Percentiles rank a stretch among this genome's conserved stretches.
Conservation (phyloP, 202 grass and related monocot species). For the Alloteropsis angusta region DNA sequence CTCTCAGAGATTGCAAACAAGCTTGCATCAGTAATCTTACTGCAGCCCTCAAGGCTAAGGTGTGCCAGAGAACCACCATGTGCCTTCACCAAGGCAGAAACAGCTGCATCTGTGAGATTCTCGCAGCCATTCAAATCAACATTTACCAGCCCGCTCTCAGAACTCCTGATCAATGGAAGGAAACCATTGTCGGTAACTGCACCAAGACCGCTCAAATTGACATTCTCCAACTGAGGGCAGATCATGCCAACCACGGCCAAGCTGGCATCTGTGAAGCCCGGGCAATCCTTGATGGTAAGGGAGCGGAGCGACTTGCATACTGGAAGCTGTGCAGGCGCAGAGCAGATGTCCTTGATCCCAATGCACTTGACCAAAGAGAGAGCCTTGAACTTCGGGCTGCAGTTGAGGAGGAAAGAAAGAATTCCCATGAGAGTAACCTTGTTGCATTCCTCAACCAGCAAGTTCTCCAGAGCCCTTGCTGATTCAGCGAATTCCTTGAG, state of each 20-base stretch:
- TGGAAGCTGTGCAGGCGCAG: constrained; percentile 52
- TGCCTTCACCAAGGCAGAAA: constrained; percentile 53
- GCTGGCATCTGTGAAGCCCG: constrained; percentile 70
- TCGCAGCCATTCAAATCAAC: constrained; percentile 73
- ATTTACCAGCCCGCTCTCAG: constrained; percentile 43
- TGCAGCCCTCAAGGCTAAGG: constrained; percentile 86
- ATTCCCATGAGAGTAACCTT: constrained; percentile 60
- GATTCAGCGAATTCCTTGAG: constrained; percentile 57
- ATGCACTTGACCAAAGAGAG: constrained; percentile 79
- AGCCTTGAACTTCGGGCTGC: constrained; percentile 61
- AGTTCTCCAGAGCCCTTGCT: constrained; percentile 48
- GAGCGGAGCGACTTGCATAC: constrained; percentile 57
- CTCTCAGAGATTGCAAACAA: constrained; percentile 56
- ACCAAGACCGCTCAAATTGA: constrained; percentile 62
- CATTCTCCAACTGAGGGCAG: constrained; percentile 72
- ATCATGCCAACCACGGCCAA: constrained; percentile 69
- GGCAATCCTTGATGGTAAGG: constrained; percentile 75
- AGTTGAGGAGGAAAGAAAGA: constrained; percentile 60
- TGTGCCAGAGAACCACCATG: constrained; percentile 57
- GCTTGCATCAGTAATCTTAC: constrained; percentile 68
- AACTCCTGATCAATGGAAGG: constrained; percentile 69
- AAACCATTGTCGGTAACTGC: constrained; percentile 67
- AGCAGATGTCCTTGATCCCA: constrained; percentile 70
- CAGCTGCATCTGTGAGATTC: constrained; percentile 56
- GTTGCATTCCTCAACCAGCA: constrained; percentile 81